phyloP scores from a whole-genome alignment of 306 rosid genomes.

The Quercus aquifolioides region DNA sequence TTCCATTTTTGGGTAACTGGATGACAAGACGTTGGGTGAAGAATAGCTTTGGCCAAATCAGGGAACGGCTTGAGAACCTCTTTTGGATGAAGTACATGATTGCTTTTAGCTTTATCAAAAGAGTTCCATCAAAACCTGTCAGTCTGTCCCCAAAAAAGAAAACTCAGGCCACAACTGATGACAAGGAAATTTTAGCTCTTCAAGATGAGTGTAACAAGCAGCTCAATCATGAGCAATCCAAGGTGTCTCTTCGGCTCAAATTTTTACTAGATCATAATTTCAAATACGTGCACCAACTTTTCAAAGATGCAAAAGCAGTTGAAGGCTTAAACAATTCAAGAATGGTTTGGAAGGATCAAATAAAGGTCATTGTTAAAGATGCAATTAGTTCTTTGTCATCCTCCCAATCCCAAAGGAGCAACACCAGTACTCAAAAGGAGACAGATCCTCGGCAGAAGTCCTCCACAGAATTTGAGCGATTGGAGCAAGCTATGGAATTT shows the following conservation, averaged over 20 bases:
- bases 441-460: neutral
- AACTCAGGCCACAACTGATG: neutral
- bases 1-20: neutral
- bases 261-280: neutral
- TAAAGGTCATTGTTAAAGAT: neutral
- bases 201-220: no score
- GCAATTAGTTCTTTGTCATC: no score
- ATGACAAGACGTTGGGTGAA: neutral
- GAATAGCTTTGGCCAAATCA: no score
- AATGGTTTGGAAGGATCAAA: conserved; percentile 13
- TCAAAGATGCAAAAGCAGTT: neutral
- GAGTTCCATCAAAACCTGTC: conserved; percentile 12
- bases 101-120: conserved; percentile 1
- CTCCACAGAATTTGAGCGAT: neutral
- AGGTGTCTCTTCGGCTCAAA: no score
- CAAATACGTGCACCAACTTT: neutral
- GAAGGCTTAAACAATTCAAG: neutral
- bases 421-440: neutral
- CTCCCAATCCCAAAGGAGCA: neutral
- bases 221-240: no score
- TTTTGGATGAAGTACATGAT: neutral
- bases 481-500: neutral
- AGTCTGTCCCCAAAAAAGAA: no score
- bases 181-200: no score
- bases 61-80: neutral